Percentiles rank a stretch among this genome's conserved stretches.
Evolutionary conservation across 495 filamentous ascomycete species (phyloP).

Genomic region (Podospora australis): DNA sequence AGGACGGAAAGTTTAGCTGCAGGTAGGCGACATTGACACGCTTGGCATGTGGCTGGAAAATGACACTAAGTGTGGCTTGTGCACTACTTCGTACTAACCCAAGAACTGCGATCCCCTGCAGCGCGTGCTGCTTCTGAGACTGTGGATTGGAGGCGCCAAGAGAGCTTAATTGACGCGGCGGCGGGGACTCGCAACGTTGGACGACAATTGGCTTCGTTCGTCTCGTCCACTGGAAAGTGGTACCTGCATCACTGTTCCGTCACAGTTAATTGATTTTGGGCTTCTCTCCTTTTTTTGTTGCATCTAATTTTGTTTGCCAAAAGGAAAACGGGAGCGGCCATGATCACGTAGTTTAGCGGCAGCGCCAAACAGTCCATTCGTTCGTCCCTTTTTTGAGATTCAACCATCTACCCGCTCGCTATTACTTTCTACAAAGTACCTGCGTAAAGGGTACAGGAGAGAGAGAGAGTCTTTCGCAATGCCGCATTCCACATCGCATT

Average conservation of each 20-base stretch:
- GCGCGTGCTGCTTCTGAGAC: conserved; percentile 6
- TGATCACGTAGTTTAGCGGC: conserved; percentile 7
- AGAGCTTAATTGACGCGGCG: conserved; percentile 9
- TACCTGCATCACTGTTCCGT: too few species aligned
- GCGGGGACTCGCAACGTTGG: too few species aligned
- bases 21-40: background rate
- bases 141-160: conserved; percentile 15
- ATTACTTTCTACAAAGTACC: background rate
- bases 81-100: background rate
- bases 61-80: background rate
- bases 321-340: background rate
- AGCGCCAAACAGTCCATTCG: too few species aligned
- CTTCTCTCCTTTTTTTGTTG: background rate
- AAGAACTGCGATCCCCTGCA: background rate
- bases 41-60: background rate
- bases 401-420: background rate
- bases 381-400: too few species aligned
- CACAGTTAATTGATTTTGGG: background rate
- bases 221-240: too few species aligned
- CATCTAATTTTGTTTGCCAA: background rate
- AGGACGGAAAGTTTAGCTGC: background rate
- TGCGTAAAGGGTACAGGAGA: too few species aligned
- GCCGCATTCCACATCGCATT: conserved; percentile 28
- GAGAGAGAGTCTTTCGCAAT: too few species aligned
- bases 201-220: too few species aligned